These are phyloP conservation scores for Teunomyces lycoperdinae DNA, from an alignment of 805 yeast species.

Conservation along the genomic window DNA sequence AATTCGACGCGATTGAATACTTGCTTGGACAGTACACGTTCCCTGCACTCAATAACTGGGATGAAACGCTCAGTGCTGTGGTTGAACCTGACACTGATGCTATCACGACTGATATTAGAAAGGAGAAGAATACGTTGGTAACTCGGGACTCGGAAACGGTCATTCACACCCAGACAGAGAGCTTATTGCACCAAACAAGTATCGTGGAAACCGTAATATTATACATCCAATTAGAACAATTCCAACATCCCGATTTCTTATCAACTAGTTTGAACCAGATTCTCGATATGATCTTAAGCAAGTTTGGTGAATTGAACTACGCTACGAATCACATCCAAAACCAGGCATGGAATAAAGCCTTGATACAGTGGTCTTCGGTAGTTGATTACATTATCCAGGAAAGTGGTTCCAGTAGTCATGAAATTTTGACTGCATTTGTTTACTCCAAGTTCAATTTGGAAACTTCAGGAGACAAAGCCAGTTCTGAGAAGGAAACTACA, in stretches of 20 bases:
- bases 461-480: slow-evolving; percentile 4
- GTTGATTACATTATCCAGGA: slow-evolving; percentile 33
- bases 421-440: slow-evolving; percentile 31
- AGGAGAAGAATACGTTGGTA: slow-evolving; percentile 18
- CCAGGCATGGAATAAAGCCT: slow-evolving; percentile 28
- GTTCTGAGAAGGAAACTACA: background rate
- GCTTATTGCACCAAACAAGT: slow-evolving; percentile 27
- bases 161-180: slow-evolving; percentile 18
- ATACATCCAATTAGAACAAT: slow-evolving; percentile 39
- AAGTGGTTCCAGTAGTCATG: slow-evolving; percentile 37
- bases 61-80: slow-evolving; percentile 16
- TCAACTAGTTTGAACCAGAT: slow-evolving; percentile 24
- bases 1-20: slow-evolving; percentile 34
- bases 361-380: slow-evolving; percentile 28
- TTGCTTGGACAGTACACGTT: slow-evolving; percentile 28
- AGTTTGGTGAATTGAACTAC: slow-evolving; percentile 23
- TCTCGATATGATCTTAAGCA: slow-evolving; percentile 28
- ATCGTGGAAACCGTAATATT: slow-evolving; percentile 31
- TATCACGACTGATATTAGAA: slow-evolving; percentile 13
- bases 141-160: slow-evolving; percentile 27
- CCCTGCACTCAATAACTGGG: slow-evolving; percentile 32
- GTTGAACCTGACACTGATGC: slow-evolving; percentile 20
- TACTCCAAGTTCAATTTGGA: slow-evolving; percentile 24
- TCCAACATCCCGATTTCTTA: slow-evolving; percentile 37
- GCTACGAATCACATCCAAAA: slow-evolving; percentile 28